phyloP scores from a whole-genome alignment of 345 rosid species.

The Camelina hispida region DNA sequence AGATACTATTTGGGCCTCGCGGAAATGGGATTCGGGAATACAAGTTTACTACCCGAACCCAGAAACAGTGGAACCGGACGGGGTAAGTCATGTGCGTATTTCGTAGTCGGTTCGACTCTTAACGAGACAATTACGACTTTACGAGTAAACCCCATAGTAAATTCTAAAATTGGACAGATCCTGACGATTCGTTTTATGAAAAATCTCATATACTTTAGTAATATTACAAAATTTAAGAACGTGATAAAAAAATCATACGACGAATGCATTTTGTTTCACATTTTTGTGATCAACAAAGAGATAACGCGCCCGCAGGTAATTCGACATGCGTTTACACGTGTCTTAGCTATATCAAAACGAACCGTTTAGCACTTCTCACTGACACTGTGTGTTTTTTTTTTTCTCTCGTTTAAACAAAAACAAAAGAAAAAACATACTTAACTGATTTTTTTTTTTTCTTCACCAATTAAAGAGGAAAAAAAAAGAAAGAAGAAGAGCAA shows the following conservation, averaged over 20 bases:
- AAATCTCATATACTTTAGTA: too few species aligned
- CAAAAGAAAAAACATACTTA: not conserved
- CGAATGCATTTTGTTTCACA: too few species aligned
- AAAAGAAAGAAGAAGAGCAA: not conserved
- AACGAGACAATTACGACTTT: too few species aligned
- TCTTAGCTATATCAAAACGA: constrained; percentile 2
- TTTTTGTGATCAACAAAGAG: too few species aligned
- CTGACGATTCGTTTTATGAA: too few species aligned
- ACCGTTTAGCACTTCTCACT: not conserved
- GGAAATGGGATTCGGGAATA: not conserved
- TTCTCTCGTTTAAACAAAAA: constrained; percentile 3
- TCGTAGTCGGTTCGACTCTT: too few species aligned
- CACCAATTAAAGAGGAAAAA: not conserved
- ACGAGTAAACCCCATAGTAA: too few species aligned
- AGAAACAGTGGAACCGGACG: not conserved
- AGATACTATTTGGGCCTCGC: not conserved
- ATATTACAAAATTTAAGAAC: too few species aligned
- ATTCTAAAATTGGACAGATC: too few species aligned
- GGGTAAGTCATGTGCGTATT: too few species aligned
- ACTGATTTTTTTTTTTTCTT: too few species aligned
- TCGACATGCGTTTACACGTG: constrained; percentile 15
- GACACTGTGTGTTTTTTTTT: not conserved
- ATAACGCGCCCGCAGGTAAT: not conserved
- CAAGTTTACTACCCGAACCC: not conserved
- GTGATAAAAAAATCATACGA: too few species aligned